A percentile compares a stretch with the other conserved stretches of the same genome.
Conservation (phyloP, 768 basidiomycete genomes). For the Suillus hirtellus region DNA sequence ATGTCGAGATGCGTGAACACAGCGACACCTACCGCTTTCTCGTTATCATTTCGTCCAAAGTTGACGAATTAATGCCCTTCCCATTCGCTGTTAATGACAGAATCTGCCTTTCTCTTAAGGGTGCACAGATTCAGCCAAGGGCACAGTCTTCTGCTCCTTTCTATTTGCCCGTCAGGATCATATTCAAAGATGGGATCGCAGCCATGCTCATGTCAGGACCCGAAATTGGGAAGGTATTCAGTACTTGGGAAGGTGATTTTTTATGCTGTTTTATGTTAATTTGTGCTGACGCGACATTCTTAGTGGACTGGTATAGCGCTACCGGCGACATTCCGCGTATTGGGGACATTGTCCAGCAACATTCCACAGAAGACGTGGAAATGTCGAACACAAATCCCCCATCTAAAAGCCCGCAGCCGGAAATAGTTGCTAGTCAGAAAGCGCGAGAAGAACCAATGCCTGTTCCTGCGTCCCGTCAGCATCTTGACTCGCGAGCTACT, state of each 20-base stretch:
- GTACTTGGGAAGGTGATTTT: constrained; percentile 44
- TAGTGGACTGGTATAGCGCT: constrained; percentile 30
- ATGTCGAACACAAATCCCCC: neutral
- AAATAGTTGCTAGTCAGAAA: neutral
- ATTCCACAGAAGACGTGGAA: constrained; percentile 4
- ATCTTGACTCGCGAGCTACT: too few species aligned
- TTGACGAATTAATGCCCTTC: constrained; percentile 36
- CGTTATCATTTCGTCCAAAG: constrained; percentile 37
- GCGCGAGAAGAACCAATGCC: neutral
- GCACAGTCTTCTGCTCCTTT: constrained; percentile 28
- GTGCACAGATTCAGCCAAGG: constrained; percentile 36
- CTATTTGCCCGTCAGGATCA: constrained; percentile 42
- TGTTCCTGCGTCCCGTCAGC: neutral
- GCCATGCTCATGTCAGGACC: constrained; percentile 38
- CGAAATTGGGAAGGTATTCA: constrained; percentile 31
- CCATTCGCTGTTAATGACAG: constrained; percentile 42
- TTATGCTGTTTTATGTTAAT: neutral
- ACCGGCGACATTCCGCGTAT: constrained; percentile 13
- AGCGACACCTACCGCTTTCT: constrained; percentile 34
- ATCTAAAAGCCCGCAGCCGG: neutral
- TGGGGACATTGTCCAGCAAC: constrained; percentile 14
- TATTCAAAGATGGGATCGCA: constrained; percentile 43
- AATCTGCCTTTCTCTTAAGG: constrained; percentile 50
- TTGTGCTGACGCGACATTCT: neutral
- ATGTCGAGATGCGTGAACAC: constrained; percentile 26